Evolutionary conservation across 768 basidiomycete species (phyloP).

Genomic region (Hygrocybe punicea): DNA sequence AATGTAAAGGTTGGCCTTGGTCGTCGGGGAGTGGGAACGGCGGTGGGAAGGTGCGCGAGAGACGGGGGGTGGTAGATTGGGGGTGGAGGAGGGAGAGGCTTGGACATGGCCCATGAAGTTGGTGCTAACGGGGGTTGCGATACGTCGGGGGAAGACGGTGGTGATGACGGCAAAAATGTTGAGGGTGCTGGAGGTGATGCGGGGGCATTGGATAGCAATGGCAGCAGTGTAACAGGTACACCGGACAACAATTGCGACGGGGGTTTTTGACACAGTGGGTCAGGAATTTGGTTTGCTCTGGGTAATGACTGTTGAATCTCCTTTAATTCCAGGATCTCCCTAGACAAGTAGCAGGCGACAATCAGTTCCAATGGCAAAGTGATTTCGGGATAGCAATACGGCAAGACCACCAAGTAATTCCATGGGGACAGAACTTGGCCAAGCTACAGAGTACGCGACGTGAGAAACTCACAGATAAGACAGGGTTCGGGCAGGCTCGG

Average conservation of each 20-base stretch:
- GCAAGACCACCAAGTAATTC: too few relatives aligned
- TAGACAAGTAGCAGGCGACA: constrained; percentile 18
- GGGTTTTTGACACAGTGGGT: constrained; percentile 30
- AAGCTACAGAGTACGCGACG: neutral
- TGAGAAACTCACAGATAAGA: constrained; percentile 59
- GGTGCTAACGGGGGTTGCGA: constrained; percentile 5
- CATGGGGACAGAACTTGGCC: too few relatives aligned
- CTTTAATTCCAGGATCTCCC: constrained; percentile 66
- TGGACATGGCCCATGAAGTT: constrained; percentile 11
- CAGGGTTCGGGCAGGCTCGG: constrained; percentile 57
- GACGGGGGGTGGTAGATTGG: constrained; percentile 18
- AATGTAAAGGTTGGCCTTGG: constrained; percentile 34
- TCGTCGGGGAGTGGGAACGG: constrained; percentile 17
- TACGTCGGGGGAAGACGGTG: neutral
- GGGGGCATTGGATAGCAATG: neutral
- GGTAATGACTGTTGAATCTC: constrained; percentile 65
- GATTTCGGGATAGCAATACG: neutral
- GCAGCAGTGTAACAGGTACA: neutral
- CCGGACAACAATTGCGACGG: neutral
- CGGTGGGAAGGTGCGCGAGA: constrained; percentile 33
- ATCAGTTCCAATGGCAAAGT: neutral
- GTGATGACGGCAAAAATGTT: neutral
- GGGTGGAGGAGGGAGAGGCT: constrained; percentile 10
- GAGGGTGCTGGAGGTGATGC: neutral
- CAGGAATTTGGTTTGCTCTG: constrained; percentile 49